Evolutionary conservation across 257 asterid genomes (phyloP).

Genomic region (Anisodus tanguticus): DNA sequence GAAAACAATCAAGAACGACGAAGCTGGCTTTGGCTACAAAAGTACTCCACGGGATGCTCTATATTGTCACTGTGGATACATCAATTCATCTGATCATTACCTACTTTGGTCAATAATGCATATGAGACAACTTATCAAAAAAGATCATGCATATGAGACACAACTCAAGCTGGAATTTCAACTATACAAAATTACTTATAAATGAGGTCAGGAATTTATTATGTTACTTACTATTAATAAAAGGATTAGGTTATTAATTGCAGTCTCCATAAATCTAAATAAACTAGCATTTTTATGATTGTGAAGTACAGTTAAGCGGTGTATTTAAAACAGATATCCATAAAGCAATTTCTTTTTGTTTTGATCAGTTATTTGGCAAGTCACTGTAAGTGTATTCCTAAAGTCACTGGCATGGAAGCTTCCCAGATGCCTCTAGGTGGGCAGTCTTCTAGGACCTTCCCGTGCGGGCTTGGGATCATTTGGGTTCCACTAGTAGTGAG

Average conservation of each 20-base stretch:
- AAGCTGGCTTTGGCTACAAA: neutral
- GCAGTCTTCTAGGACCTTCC: neutral
- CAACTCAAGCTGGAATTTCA: neutral
- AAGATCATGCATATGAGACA: neutral
- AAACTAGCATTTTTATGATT: neutral
- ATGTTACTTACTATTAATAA: neutral
- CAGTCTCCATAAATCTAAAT: neutral
- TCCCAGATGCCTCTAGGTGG: neutral
- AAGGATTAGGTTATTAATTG: constrained; percentile 1
- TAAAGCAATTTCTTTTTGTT: neutral
- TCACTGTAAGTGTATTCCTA: neutral
- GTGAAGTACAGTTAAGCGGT: neutral
- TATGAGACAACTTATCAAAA: too few species aligned
- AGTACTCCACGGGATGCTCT: neutral
- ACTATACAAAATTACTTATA: neutral
- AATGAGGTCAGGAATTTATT: neutral
- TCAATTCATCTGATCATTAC: neutral
- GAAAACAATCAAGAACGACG: neutral
- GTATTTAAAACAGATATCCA: constrained; percentile 6
- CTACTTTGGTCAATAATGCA: too few species aligned
- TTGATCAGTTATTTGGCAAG: neutral
- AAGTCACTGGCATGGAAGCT: neutral
- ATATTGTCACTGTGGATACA: neutral
- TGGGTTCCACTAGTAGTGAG: too few species aligned
- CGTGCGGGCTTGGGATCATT: neutral